Evolutionary conservation across 345 rosid genomes (phyloP), one percentile per base, ranked within the genome.

Genomic region (Turritis glabra): DNA sequence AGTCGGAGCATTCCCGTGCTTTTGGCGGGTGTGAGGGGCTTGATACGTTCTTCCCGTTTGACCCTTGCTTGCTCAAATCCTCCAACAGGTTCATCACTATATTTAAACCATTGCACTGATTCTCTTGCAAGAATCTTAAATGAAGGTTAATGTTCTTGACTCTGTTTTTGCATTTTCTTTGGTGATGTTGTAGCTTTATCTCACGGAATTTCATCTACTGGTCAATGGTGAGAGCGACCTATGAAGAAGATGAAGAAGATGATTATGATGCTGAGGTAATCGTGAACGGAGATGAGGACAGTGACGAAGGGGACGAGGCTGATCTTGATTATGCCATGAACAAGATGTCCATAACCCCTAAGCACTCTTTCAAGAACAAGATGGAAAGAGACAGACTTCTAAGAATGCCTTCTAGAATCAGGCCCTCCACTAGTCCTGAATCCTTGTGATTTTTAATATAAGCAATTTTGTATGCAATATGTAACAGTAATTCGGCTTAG

Each of bases 21-120:
- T 89, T 82, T 83, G 92, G 91, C 30, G 97, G 98, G 65, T 58
- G 80, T 47, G 89, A 94, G 77, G 87, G 93, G 86, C 91, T 94
- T 47, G 96, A 91, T 74, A 86, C 83, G 75, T 94, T 94, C 82
- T 94, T 94, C 69, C 98, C 98, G 6, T 94, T 90, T 56, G 98
- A 94, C 69, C 98, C 97, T 4, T 90, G 92, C 69, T 81, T 91
- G 85, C 77, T 94, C 74, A 84, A 84, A 78, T 77, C 47, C 50
- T 77, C 86, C 13, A 90, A 91, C 87, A 89, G 96, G 97, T 94
- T 41, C 17, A 15, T 41, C 46, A 14, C 18, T 41, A 41, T 41
- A 17, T 15, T 5, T 14, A 37, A 7, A 29, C 68, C 55, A 57
- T 32, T 35, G 15, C 51, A 15, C 27, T 32, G 41, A 51, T 44